These are phyloP conservation scores for Apiospora malaysiana DNA, from an alignment of 2,329 filamentous ascomycete genomes.

Conservation along the genomic window DNA sequence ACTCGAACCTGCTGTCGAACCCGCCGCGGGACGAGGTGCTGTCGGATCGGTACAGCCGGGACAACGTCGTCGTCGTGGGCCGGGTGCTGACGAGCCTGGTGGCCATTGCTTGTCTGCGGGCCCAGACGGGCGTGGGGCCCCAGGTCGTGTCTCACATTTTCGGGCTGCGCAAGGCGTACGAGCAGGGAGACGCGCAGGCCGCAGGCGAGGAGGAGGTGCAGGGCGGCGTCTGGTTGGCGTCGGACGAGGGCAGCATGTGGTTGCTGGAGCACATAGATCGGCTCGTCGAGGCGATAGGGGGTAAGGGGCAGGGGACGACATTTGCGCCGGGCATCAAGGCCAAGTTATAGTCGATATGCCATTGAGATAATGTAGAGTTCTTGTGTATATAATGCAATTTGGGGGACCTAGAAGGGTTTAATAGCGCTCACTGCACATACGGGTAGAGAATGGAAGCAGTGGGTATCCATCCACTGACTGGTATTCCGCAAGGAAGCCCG, in stretches of 20 bases:
- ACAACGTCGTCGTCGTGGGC: constrained; percentile 59
- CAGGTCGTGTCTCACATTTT: constrained; percentile 85
- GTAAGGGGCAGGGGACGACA: constrained; percentile 50
- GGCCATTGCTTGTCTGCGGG: constrained; percentile 74
- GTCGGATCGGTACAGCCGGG: neutral
- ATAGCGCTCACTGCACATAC: too few species aligned
- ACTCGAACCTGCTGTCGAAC: constrained; percentile 75
- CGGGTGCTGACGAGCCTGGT: constrained; percentile 75
- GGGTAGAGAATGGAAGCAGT: too few species aligned
- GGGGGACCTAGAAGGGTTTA: too few species aligned
- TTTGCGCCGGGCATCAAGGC: constrained; percentile 59
- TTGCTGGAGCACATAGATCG: constrained; percentile 65
- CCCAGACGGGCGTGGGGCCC: constrained; percentile 82
- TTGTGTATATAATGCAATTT: too few species aligned
- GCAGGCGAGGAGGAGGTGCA: constrained; percentile 53
- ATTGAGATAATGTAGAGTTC: too few species aligned
- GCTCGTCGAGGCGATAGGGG: constrained; percentile 55
- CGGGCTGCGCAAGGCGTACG: constrained; percentile 76
- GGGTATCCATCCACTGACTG: too few species aligned
- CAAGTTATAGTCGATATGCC: constrained; percentile 43
- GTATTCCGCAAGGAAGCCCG: too few species aligned
- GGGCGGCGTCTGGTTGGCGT: constrained; percentile 65
- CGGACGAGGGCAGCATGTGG: constrained; percentile 70
- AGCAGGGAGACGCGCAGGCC: constrained; percentile 63
- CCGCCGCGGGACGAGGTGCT: constrained; percentile 52